A percentile compares a stretch with the other conserved stretches of the same genome.
These are phyloP conservation scores for Neospermospora avenae DNA, from an alignment of 2,329 filamentous ascomycete genomes.

Conservation along the genomic window DNA sequence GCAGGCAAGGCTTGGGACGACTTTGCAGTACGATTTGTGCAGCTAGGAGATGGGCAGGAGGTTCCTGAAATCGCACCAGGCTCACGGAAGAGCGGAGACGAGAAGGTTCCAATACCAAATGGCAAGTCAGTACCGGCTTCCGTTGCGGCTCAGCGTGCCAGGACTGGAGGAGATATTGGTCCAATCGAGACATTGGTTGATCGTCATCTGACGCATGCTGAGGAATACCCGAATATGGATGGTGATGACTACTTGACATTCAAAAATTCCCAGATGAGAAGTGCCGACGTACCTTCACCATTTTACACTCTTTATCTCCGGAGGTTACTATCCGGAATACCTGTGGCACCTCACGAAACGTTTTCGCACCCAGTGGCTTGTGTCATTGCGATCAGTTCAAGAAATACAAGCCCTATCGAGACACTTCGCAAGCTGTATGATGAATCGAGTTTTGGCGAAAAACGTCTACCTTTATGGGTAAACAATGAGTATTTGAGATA, in stretches of 20 bases:
- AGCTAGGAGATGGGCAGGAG: conserved; percentile 59
- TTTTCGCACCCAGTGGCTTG: conserved; percentile 93
- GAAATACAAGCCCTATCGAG: conserved; percentile 79
- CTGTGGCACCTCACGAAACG: conserved; percentile 81
- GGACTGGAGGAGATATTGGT: conserved; percentile 50
- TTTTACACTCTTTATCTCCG: conserved; percentile 85
- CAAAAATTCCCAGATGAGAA: conserved; percentile 32
- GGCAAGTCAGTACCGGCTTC: conserved; percentile 19
- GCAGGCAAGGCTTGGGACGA: conserved; percentile 82
- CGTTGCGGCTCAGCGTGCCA: conserved; percentile 22
- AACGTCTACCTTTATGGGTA: conserved; percentile 77
- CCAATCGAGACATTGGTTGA: conserved; percentile 80
- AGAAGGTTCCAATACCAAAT: conserved; percentile 22
- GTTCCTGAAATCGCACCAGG: conserved; percentile 43
- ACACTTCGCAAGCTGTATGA: conserved; percentile 80
- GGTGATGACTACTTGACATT: conserved; percentile 38
- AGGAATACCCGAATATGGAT: conserved; percentile 42
- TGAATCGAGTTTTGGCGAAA: conserved; percentile 75
- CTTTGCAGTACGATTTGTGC: conserved; percentile 82
- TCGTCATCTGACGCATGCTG: conserved; percentile 72
- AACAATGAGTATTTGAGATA: conserved; percentile 91
- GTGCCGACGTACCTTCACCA: conserved; percentile 55
- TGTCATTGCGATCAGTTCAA: conserved; percentile 91
- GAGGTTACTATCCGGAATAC: conserved; percentile 74
- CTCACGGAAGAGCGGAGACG: conserved; percentile 35